Conservation (phyloP, 139 green algal genomes). For the Spirogloea muscicola region DNA sequence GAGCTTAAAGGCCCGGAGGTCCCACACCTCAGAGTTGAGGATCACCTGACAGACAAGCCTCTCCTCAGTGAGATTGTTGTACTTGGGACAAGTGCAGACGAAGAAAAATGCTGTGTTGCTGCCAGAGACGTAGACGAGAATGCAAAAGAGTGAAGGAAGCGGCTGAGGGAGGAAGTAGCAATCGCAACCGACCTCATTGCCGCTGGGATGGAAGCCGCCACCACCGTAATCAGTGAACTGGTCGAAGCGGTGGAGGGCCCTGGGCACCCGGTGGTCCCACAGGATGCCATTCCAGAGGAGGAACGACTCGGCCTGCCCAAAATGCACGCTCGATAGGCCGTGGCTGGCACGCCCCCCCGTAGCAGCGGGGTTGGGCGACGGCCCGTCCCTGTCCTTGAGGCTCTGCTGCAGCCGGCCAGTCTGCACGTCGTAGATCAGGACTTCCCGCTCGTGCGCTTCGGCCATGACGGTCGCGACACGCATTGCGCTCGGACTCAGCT, state of each 20-base stretch:
- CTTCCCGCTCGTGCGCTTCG: slow-evolving; percentile 9
- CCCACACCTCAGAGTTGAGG: slow-evolving; percentile 74
- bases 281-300: slow-evolving; percentile 67
- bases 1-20: slow-evolving; percentile 64
- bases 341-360: not conserved
- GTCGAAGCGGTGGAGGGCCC: slow-evolving; percentile 64
- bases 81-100: too few relatives aligned
- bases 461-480: slow-evolving; percentile 11
- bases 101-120: too few relatives aligned
- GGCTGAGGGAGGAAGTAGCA: too few relatives aligned
- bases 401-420: slow-evolving; percentile 21
- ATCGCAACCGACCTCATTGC: slow-evolving; percentile 53
- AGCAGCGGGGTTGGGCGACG: not conserved
- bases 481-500: slow-evolving; percentile 23
- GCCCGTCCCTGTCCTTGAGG: slow-evolving; percentile 15
- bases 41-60: too few relatives aligned
- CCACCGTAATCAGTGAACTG: slow-evolving; percentile 57
- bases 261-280: slow-evolving; percentile 61
- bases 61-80: too few relatives aligned
- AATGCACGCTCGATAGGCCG: slow-evolving; percentile 29
- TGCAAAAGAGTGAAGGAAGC: too few relatives aligned
- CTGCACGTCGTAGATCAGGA: slow-evolving; percentile 32
- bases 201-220: slow-evolving; percentile 63
- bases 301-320: slow-evolving; percentile 52
- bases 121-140: too few relatives aligned